A percentile compares a stretch with the other conserved stretches of the same genome.
phyloP scores from a whole-genome alignment of 495 filamentous ascomycete genomes.

The Evansstolkia leycettana region DNA sequence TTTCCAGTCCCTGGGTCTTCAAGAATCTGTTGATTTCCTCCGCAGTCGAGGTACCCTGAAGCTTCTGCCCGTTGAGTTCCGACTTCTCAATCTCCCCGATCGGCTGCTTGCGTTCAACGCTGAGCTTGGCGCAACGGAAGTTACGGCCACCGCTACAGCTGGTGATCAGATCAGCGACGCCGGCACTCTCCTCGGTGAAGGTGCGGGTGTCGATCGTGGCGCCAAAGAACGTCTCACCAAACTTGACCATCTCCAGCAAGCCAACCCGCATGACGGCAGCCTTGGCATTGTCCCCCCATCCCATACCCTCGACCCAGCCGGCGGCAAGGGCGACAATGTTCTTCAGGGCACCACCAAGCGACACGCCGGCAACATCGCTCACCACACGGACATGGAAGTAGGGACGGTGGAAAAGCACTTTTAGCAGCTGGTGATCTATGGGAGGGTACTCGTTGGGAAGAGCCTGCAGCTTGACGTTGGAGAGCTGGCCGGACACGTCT shows the following conservation, averaged over 20 bases:
- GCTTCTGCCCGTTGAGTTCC: conserved; percentile 92
- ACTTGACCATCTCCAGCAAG: conserved; percentile 87
- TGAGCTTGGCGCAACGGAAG: conserved; percentile 84
- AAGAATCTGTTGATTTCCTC: conserved; percentile 83
- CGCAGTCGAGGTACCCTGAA: conserved; percentile 89
- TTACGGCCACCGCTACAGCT: conserved; percentile 86
- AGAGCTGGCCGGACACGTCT: conserved; percentile 47
- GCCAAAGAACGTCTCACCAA: conserved; percentile 84
- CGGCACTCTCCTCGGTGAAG: conserved; percentile 92
- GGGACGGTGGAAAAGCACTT: conserved; percentile 82
- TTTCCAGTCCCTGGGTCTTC: conserved; percentile 59
- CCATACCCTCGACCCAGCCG: conserved; percentile 88
- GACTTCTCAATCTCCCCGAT: conserved; percentile 79
- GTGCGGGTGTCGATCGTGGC: conserved; percentile 66
- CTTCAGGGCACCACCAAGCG: conserved; percentile 90
- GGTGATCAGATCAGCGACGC: conserved; percentile 93
- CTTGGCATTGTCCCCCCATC: conserved; percentile 97
- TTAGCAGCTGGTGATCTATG: conserved; percentile 65
- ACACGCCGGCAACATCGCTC: conserved; percentile 87
- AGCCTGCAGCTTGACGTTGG: conserved; percentile 53
- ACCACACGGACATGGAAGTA: conserved; percentile 96
- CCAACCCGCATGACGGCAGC: conserved; percentile 94
- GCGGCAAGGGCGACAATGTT: conserved; percentile 94
- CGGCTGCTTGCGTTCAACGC: conserved; percentile 61
- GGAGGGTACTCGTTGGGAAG: conserved; percentile 71